Conservation (phyloP, 2,329 filamentous ascomycete species). For the Diaporthe longicolla region DNA sequence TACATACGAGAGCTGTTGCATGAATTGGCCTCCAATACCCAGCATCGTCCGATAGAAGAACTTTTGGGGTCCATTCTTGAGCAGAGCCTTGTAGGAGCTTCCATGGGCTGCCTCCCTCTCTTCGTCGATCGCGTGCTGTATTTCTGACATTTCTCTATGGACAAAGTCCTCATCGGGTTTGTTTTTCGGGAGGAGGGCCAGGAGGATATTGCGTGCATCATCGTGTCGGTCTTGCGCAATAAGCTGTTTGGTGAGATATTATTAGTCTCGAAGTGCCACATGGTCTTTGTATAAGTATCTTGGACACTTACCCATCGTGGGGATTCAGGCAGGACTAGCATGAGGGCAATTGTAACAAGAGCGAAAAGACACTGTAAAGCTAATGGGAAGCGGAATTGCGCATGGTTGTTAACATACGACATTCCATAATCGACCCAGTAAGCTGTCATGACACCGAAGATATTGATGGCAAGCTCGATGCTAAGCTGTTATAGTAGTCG, state of each 20-base stretch:
- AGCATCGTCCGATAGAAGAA: slow-evolving; percentile 54
- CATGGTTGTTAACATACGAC: slow-evolving; percentile 52
- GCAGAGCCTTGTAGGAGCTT: slow-evolving; percentile 52
- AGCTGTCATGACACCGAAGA: slow-evolving; percentile 21
- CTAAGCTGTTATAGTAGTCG: not conserved
- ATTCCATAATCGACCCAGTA: slow-evolving; percentile 28
- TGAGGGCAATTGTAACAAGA: slow-evolving; percentile 51
- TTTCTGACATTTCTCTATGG: slow-evolving; percentile 52
- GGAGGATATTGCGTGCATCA: slow-evolving; percentile 49
- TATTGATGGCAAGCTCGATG: slow-evolving; percentile 27
- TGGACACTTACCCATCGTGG: slow-evolving; percentile 12
- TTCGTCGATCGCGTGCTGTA: slow-evolving; percentile 56
- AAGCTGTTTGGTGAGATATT: not conserved
- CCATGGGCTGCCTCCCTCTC: slow-evolving; percentile 55
- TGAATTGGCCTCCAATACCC: slow-evolving; percentile 48
- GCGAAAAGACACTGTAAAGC: slow-evolving; percentile 61
- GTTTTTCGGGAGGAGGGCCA: slow-evolving; percentile 51
- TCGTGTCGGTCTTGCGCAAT: slow-evolving; percentile 33
- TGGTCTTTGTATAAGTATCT: no score
- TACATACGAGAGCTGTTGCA: slow-evolving; percentile 45
- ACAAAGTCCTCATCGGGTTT: slow-evolving; percentile 48
- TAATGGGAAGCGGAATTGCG: slow-evolving; percentile 61
- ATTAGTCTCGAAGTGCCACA: not conserved
- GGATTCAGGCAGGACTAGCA: slow-evolving; percentile 52
- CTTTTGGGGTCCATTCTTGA: slow-evolving; percentile 54